These are phyloP conservation scores for Simmondsia chinensis DNA, from an alignment of 148 eudicot species.

Conservation along the genomic window DNA sequence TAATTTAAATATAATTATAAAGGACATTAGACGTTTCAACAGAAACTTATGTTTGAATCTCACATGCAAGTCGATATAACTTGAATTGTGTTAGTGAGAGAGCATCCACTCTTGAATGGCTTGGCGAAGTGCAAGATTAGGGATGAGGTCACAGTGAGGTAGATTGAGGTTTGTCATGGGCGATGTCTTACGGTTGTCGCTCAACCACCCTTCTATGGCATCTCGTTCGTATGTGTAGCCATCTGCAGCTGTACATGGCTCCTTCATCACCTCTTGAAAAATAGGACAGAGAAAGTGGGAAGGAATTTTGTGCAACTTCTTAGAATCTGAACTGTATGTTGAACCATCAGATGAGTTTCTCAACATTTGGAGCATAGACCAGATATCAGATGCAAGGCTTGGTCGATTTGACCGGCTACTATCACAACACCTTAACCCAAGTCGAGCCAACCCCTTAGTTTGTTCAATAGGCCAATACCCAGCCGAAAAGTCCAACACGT, in stretches of 20 bases:
- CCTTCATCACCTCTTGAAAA: slow-evolving; percentile 74
- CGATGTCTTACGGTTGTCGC: slow-evolving; percentile 64
- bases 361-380: slow-evolving; percentile 44
- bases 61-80: no score
- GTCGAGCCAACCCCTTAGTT: slow-evolving; percentile 37
- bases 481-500: slow-evolving; percentile 58
- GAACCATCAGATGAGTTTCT: slow-evolving; percentile 20
- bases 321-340: slow-evolving; percentile 21
- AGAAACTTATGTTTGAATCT: slow-evolving; percentile 17
- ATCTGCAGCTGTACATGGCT: slow-evolving; percentile 83
- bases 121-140: slow-evolving; percentile 62
- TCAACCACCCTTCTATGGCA: slow-evolving; percentile 76
- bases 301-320: slow-evolving; percentile 38
- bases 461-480: slow-evolving; percentile 68
- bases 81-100: no score
- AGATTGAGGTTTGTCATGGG: slow-evolving; percentile 92
- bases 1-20: neutral
- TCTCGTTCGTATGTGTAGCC: slow-evolving; percentile 87
- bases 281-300: slow-evolving; percentile 85
- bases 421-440: slow-evolving; percentile 71
- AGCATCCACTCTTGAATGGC: slow-evolving; percentile 86
- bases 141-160: slow-evolving; percentile 46
- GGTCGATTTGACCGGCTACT: slow-evolving; percentile 36
- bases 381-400: slow-evolving; percentile 48
- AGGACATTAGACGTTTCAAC: neutral